phyloP scores from a whole-genome alignment of 2,329 filamentous ascomycete genomes.

The Pyrenochaeta sp. region DNA sequence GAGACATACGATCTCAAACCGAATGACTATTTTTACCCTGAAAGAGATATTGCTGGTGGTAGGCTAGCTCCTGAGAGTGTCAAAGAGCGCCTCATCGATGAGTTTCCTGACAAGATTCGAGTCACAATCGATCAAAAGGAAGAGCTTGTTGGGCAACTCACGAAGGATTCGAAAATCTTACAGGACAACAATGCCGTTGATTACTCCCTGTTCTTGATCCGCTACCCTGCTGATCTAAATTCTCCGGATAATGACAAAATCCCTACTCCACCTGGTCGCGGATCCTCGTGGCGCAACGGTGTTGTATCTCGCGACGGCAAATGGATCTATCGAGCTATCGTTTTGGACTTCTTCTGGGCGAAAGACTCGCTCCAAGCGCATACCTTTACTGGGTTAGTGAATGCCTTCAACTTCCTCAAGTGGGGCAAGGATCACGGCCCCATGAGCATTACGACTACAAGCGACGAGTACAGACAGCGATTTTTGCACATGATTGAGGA shows the following conservation, averaged over 20 bases:
- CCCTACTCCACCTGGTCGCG: conserved; percentile 43
- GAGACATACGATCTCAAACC: conserved; percentile 80
- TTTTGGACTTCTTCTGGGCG: conserved; percentile 82
- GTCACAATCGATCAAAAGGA: conserved; percentile 65
- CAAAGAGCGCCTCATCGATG: conserved; percentile 71
- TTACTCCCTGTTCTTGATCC: conserved; percentile 77
- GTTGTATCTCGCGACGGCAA: conserved; percentile 68
- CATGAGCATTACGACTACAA: conserved; percentile 78
- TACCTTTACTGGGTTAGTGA: conserved; percentile 71
- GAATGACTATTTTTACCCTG: conserved; percentile 77
- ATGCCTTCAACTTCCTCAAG: conserved; percentile 65
- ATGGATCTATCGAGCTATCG: conserved; percentile 71
- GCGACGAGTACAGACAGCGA: conserved; percentile 70
- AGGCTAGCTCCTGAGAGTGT: conserved; percentile 70
- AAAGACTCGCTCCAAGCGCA: conserved; percentile 74
- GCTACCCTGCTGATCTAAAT: conserved; percentile 57
- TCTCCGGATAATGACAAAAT: conserved; percentile 37
- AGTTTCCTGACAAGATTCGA: conserved; percentile 71
- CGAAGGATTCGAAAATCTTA: conserved; percentile 70
- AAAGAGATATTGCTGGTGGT: conserved; percentile 74
- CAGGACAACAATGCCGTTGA: conserved; percentile 72
- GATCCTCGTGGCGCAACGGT: conserved; percentile 67
- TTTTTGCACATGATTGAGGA: conserved; percentile 62
- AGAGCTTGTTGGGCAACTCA: conserved; percentile 63
- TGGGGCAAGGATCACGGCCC: conserved; percentile 68